Evolutionary conservation across 163 green algal species (phyloP).

Genomic region (Prototheca wickerhamii): DNA sequence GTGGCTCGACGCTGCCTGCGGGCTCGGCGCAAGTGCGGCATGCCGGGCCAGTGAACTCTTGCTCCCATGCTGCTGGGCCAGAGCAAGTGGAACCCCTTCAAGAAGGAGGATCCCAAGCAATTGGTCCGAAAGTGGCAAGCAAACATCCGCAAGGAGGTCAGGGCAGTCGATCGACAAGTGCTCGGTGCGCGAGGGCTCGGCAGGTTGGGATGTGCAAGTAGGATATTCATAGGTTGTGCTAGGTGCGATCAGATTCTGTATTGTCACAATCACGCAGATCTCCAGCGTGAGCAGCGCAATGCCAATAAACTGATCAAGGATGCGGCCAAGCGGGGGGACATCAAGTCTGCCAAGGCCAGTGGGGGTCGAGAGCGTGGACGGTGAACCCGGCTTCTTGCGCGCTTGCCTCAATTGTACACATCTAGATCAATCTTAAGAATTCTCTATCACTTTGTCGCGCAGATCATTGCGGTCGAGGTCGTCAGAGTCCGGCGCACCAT

Average conservation of each 20-base stretch:
- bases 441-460: too few relatives aligned
- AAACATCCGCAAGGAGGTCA: slow-evolving; percentile 55
- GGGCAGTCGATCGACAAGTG: slow-evolving; percentile 69
- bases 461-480: slow-evolving; percentile 85
- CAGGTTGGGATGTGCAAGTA: too few relatives aligned
- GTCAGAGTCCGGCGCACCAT: slow-evolving; percentile 65
- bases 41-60: too few relatives aligned
- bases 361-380: neutral
- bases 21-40: too few relatives aligned
- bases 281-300: slow-evolving; percentile 74
- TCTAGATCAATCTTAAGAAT: too few relatives aligned
- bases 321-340: slow-evolving; percentile 68
- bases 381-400: too few relatives aligned
- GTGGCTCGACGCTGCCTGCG: too few relatives aligned
- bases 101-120: slow-evolving; percentile 70
- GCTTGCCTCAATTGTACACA: too few relatives aligned
- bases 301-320: slow-evolving; percentile 68
- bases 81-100: slow-evolving; percentile 20
- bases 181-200: slow-evolving; percentile 6
- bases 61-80: slow-evolving; percentile 2
- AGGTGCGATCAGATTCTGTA: neutral
- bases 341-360: slow-evolving; percentile 49
- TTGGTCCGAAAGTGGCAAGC: slow-evolving; percentile 84
- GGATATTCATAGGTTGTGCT: too few relatives aligned
- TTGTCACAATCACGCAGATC: slow-evolving; percentile 36